phyloP scores from a whole-genome alignment of 2,329 filamentous ascomycete genomes.

The Phoma sp. region DNA sequence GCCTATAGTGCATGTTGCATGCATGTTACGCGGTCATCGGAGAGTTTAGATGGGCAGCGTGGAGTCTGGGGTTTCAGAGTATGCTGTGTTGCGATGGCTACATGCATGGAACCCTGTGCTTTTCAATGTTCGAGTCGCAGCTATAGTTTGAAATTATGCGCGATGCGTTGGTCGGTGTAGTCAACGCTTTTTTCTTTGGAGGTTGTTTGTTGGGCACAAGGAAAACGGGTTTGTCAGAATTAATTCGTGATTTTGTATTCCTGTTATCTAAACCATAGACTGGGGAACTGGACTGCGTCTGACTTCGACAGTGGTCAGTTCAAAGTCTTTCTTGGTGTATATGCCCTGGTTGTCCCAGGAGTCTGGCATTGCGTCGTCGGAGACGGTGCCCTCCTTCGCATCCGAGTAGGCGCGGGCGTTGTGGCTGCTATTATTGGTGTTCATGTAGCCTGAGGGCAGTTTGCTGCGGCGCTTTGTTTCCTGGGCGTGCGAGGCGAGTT shows the following conservation, averaged over 20 bases:
- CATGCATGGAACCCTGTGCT: neutral
- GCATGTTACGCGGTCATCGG: neutral
- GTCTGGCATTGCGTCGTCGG: constrained; percentile 21
- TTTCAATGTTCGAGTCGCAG: neutral
- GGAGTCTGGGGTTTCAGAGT: neutral
- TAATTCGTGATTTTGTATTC: neutral
- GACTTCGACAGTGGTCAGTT: constrained; percentile 28
- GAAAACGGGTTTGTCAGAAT: too few species aligned
- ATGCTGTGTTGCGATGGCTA: neutral
- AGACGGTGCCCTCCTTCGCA: constrained; percentile 19
- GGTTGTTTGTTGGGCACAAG: too few species aligned
- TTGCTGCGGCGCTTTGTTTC: constrained; percentile 24
- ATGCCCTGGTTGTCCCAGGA: constrained; percentile 36
- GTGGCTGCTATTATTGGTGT: constrained; percentile 16
- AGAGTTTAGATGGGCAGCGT: neutral
- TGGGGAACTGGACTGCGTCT: constrained; percentile 2
- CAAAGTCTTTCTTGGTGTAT: constrained; percentile 33
- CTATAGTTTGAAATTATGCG: neutral
- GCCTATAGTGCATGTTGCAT: neutral
- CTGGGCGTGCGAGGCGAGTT: constrained; percentile 26
- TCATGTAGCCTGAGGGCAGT: constrained; percentile 11
- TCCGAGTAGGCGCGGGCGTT: constrained; percentile 31
- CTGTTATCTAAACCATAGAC: constrained; percentile 12
- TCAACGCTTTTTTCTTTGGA: neutral
- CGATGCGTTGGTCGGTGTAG: neutral